A percentile compares a stretch with the other conserved stretches of the same genome.
phyloP scores from a whole-genome alignment of 2,329 filamentous ascomycete genomes.

The Teratosphaeria zuluensis region DNA sequence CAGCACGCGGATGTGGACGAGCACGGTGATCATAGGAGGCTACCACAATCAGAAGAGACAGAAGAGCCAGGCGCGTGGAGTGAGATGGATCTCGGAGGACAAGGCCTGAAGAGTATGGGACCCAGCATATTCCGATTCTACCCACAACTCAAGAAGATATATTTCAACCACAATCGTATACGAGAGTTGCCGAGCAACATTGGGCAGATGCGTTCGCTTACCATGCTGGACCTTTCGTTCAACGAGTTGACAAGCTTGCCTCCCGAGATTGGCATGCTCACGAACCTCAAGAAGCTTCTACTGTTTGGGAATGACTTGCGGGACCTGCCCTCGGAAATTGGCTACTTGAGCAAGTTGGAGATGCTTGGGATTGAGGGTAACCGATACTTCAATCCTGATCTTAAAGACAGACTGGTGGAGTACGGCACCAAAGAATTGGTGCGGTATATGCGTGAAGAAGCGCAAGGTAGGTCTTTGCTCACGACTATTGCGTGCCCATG shows the following conservation, averaged over 20 bases:
- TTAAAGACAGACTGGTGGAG: constrained; percentile 77
- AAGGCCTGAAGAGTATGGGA: constrained; percentile 77
- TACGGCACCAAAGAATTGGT: constrained; percentile 81
- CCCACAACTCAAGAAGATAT: constrained; percentile 80
- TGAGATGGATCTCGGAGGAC: constrained; percentile 90
- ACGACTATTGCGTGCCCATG: background rate
- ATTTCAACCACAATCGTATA: constrained; percentile 88
- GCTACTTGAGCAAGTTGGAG: constrained; percentile 79
- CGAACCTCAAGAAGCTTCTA: constrained; percentile 73
- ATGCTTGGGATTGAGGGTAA: constrained; percentile 89
- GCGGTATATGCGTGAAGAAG: constrained; percentile 70
- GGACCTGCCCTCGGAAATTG: constrained; percentile 74
- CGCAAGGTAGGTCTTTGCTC: constrained; percentile 56
- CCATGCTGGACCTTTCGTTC: constrained; percentile 75
- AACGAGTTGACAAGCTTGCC: constrained; percentile 78
- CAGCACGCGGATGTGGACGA: constrained; percentile 40
- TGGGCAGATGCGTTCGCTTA: constrained; percentile 70
- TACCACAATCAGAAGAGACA: constrained; percentile 39
- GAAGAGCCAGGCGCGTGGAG: constrained; percentile 64
- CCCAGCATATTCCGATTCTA: constrained; percentile 70
- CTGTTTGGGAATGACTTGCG: constrained; percentile 86
- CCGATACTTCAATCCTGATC: constrained; percentile 57
- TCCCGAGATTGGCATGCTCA: constrained; percentile 92
- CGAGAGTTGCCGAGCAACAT: constrained; percentile 69
- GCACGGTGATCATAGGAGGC: constrained; percentile 52